Conservation (phyloP, 805 yeast species). For the Cyberlindnera suaveolens region DNA sequence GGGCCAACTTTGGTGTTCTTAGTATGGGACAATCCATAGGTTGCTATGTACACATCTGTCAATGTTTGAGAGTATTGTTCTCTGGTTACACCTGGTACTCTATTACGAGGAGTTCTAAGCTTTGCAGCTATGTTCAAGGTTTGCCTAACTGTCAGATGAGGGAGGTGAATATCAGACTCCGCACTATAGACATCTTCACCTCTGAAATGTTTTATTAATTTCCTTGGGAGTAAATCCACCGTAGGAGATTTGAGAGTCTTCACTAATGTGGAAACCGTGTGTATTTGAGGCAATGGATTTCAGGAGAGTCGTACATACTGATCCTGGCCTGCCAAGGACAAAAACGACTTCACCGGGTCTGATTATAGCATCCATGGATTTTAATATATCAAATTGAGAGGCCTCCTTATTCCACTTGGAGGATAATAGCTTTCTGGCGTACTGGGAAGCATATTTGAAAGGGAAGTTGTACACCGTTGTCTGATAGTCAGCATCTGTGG, state of each 20-base stretch:
- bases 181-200: no score
- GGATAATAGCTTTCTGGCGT: no score
- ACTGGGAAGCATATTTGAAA: no score
- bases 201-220: constrained; percentile 37
- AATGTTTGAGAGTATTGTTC: no score
- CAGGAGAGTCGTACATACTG: constrained; percentile 60
- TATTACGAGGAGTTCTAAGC: no score
- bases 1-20: constrained; percentile 61
- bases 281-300: constrained; percentile 51
- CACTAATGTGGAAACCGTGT: constrained; percentile 46
- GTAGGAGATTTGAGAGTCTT: constrained; percentile 39
- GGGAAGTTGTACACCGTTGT: constrained; percentile 46
- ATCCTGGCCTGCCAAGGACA: constrained; percentile 76
- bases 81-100: no score
- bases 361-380: constrained; percentile 50
- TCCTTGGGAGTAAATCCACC: constrained; percentile 43
- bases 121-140: no score
- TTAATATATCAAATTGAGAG: no score
- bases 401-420: no score
- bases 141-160: no score
- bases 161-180: no score
- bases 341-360: constrained; percentile 65
- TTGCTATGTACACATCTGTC: constrained; percentile 49
- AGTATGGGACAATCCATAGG: constrained; percentile 48
- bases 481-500: constrained; percentile 60